phyloP scores from a whole-genome alignment of 495 filamentous ascomycete genomes.

The Thozetella sp. region DNA sequence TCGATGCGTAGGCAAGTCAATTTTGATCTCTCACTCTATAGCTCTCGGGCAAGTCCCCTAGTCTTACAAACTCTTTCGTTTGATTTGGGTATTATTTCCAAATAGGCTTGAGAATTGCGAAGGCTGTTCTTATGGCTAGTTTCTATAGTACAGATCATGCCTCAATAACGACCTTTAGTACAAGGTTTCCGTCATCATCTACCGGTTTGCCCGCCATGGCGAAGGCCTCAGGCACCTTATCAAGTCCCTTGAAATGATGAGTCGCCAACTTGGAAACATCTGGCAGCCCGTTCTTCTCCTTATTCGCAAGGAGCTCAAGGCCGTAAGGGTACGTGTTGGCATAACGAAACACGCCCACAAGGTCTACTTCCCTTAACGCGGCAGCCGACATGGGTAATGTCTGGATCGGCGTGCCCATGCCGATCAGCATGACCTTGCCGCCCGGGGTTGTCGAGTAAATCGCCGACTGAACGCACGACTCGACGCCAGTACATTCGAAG shows the following conservation, averaged over 20 bases:
- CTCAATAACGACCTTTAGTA: conserved; percentile 30
- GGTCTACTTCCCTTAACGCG: conserved; percentile 73
- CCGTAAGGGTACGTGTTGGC: conserved; percentile 71
- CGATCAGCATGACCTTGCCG: conserved; percentile 83
- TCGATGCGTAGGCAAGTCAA: too few relatives aligned
- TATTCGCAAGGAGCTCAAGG: conserved; percentile 61
- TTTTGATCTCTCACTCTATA: too few relatives aligned
- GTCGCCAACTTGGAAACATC: conserved; percentile 60
- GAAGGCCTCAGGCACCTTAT: conserved; percentile 22
- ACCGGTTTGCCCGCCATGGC: conserved; percentile 25
- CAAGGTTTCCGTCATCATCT: conserved; percentile 27
- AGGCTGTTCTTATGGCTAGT: too few relatives aligned
- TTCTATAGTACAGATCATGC: neutral
- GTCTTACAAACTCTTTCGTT: too few relatives aligned
- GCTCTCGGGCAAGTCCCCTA: too few relatives aligned
- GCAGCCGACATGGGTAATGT: conserved; percentile 82
- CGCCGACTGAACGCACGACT: conserved; percentile 72
- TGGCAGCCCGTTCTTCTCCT: conserved; percentile 39
- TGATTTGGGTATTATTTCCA: too few relatives aligned
- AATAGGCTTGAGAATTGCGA: too few relatives aligned
- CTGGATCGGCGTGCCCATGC: conserved; percentile 78
- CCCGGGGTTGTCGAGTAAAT: conserved; percentile 71
- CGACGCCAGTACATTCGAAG: conserved; percentile 84
- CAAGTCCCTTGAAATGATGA: conserved; percentile 41
- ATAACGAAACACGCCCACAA: conserved; percentile 77